Percentiles rank a stretch among this genome's conserved stretches.
Evolutionary conservation across 2,329 filamentous ascomycete genomes (phyloP).

Genomic region (Alternaria conjuncta): DNA sequence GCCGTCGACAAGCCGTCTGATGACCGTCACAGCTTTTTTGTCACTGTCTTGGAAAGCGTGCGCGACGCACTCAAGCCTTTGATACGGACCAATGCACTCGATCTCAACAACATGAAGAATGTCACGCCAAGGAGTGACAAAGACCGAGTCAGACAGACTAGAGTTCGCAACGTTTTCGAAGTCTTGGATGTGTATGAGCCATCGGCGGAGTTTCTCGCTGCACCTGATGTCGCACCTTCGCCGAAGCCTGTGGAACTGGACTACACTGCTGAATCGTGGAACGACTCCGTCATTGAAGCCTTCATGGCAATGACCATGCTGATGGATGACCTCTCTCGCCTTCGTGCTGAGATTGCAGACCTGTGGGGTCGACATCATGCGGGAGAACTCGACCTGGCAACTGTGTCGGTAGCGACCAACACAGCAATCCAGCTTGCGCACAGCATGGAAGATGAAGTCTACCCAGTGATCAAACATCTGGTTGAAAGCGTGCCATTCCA

Average conservation of each 20-base stretch:
- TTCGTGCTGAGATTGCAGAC: neutral
- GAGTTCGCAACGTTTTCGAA: neutral
- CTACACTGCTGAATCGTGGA: neutral
- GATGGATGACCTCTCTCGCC: neutral
- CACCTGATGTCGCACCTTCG: neutral
- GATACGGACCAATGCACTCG: rapidly evolving
- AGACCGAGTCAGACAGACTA: neutral
- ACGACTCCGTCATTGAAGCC: neutral
- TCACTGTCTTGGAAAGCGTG: neutral
- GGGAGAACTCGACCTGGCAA: neutral
- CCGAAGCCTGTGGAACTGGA: neutral
- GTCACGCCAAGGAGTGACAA: neutral
- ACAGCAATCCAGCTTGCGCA: neutral
- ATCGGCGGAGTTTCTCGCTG: neutral
- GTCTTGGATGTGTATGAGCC: neutral
- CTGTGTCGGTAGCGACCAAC: neutral
- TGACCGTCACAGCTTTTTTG: neutral
- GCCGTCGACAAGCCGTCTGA: neutral
- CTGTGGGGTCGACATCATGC: neutral
- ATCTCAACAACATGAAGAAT: neutral
- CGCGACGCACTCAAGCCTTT: neutral
- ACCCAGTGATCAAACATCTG: neutral
- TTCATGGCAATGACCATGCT: neutral
- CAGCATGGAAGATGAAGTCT: neutral
- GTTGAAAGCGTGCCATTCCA: neutral